These are phyloP conservation scores for Neopestalotiopsis rosae DNA, from an alignment of 2,329 filamentous ascomycete species.

Conservation along the genomic window DNA sequence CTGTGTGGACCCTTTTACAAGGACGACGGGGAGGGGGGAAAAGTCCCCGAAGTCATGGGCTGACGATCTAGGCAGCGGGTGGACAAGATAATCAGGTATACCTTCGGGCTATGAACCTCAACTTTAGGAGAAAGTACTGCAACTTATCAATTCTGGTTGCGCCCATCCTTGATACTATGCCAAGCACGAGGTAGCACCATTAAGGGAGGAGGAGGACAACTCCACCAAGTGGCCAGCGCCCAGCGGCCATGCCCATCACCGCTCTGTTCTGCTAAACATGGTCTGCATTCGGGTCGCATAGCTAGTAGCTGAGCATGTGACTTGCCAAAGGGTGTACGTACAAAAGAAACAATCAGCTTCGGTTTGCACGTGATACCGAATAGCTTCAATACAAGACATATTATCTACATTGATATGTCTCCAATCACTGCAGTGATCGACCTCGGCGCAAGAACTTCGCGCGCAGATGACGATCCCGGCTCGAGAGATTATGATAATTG, in stretches of 20 bases:
- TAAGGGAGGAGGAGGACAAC: too few species aligned
- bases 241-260: neutral
- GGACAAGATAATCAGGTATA: neutral
- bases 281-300: neutral
- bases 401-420: neutral
- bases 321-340: neutral
- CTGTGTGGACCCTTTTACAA: neutral
- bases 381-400: neutral
- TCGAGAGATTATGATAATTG: too few species aligned
- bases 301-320: neutral
- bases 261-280: neutral
- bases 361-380: neutral
- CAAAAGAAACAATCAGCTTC: neutral
- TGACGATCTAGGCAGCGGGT: neutral
- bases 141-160: neutral
- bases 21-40: neutral
- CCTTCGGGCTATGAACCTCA: neutral
- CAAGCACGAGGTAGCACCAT: neutral
- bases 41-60: neutral
- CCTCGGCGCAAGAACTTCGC: too few species aligned
- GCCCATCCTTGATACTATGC: neutral
- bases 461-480: too few species aligned
- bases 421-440: too few species aligned
- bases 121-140: neutral
- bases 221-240: neutral